Conservation (phyloP, 2,329 filamentous ascomycete genomes). For the Fusarium veterinarium region DNA sequence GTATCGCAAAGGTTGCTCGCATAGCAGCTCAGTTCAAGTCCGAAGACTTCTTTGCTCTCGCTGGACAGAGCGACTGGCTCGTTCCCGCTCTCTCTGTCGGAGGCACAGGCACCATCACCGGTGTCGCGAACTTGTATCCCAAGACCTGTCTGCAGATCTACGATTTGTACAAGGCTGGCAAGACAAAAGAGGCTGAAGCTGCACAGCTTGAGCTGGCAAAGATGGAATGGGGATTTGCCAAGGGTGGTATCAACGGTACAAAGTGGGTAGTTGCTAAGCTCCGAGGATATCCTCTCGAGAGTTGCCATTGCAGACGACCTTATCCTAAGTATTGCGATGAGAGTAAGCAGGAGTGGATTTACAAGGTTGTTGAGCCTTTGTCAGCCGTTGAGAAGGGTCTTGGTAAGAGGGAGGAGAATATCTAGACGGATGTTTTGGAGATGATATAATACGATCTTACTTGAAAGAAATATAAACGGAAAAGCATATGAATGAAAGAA, state of each 20-base stretch:
- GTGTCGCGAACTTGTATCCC: slow-evolving; percentile 72
- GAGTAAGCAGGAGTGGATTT: slow-evolving; percentile 50
- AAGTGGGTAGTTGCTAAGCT: slow-evolving; percentile 69
- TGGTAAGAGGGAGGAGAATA: slow-evolving; percentile 29
- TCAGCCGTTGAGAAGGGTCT: slow-evolving; percentile 38
- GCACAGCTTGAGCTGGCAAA: slow-evolving; percentile 63
- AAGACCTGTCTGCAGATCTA: slow-evolving; percentile 65
- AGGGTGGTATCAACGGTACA: slow-evolving; percentile 69
- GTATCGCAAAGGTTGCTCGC: slow-evolving; percentile 76
- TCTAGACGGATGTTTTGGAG: background rate
- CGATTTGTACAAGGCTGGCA: slow-evolving; percentile 60
- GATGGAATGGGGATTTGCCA: slow-evolving; percentile 67
- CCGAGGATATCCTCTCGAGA: slow-evolving; percentile 62
- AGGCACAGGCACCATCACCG: slow-evolving; percentile 70
- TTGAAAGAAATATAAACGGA: background rate
- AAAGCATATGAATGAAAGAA: background rate
- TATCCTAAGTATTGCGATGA: slow-evolving; percentile 61
- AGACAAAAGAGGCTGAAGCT: slow-evolving; percentile 59
- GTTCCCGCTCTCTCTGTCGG: slow-evolving; percentile 69
- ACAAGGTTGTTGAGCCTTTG: slow-evolving; percentile 43
- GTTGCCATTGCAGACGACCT: slow-evolving; percentile 64
- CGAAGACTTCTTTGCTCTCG: slow-evolving; percentile 71
- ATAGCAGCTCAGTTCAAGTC: slow-evolving; percentile 63
- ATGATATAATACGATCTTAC: background rate
- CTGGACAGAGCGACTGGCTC: slow-evolving; percentile 80